Evolutionary conservation across 1,284 basidiomycete genomes (phyloP), one percentile per base, ranked within the genome.

Genomic region (Ganoderma lingzhi): DNA sequence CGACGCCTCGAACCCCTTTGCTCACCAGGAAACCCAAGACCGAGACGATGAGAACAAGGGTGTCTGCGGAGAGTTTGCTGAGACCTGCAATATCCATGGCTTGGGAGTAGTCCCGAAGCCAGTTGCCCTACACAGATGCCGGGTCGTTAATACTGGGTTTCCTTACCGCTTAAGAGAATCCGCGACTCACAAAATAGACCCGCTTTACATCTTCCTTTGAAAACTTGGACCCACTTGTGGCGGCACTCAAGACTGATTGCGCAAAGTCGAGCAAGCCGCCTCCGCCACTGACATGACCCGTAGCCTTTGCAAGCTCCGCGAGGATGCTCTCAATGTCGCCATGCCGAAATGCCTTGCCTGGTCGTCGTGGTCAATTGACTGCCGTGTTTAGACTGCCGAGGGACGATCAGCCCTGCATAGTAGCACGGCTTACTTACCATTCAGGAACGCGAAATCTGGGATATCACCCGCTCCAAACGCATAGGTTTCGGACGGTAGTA

Each of bases 71-170:
- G 32, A 90, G 80, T 76, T 89, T 89, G 76, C 82, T 85, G 61
- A 90, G 77, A 6, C 90, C 90, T 48, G 90, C 93, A 66, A 95
- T 92, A 81, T 96, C 94, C 85, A 94, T 92, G 12, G 92, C 92
- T 85, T 88, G 88, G 14, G 88, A 89, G 73, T 89, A 88, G 76
- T 90, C 87, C 71, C 89, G 81, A 66, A 90, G 80, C 88, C 88
- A 90, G 74, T 91, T 91, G 56, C 89, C 89, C 88, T 90, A 14
- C 44, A 55, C 14, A 14, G 65, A 53, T 23, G 55, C 8, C 8
- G 17, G 1, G 5, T 1, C 59, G 55, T 41, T 30, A 64, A 65
- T 53, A 60, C 58, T 32, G 41, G 58, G 68, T 3, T 62, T 9
- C 55, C 28, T 44, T 28, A 37, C 14, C 42, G 62, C 59, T 62